Base-by-base conservation (phyloP, 2,329 filamentous ascomycete species). In the Incumbomyces delicatus region DNA sequence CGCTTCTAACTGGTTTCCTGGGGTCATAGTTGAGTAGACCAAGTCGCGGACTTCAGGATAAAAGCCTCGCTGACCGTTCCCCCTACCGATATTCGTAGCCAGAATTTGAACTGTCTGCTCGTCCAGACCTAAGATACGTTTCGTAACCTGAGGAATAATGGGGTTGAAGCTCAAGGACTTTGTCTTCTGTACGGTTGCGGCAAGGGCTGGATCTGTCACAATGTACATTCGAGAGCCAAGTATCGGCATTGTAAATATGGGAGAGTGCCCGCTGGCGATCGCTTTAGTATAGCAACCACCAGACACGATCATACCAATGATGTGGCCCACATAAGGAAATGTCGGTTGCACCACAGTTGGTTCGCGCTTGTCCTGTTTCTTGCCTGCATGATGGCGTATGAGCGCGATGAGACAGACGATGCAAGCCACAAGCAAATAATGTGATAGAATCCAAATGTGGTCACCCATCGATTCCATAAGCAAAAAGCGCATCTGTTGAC, bases 341-440 rank as follows among this genome's bases (percentile, higher is more conserved):
- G 36, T 20, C 18, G 36, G 27, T 17, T 17, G 36, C 17, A 39
- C 36, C 12, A 39, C 36, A n/a, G 36, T 11, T 20, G 36, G 36
- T 18, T 39, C 36, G 27, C 36, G 36, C 22, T 13, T n/a, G 2
- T 35, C 27, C 22, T 10, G 22, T 35, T 46, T 45, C 27, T 34
- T 17, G n/a, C 18, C 40, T 17, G 43, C 33, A 29, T 14, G 17
- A 47, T 57, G 48, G 35, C 32, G 43, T 20, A 47, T 27, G 22
- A 27, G 22, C 22, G 22, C 4, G 22, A 27, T 4, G 22, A 27
- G 22, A 5, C 5, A 27, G 22, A 27, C 22, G 22, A 27, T 27
- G 8, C 22, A 27, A 27, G 22, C 22, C 8, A 27, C 22, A 27
- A 27, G 22, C 22, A 27, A 27, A 8, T 27, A 27, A 5, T 8